Conservation (phyloP, 805 yeast species). For the Ogataea henricii region DNA sequence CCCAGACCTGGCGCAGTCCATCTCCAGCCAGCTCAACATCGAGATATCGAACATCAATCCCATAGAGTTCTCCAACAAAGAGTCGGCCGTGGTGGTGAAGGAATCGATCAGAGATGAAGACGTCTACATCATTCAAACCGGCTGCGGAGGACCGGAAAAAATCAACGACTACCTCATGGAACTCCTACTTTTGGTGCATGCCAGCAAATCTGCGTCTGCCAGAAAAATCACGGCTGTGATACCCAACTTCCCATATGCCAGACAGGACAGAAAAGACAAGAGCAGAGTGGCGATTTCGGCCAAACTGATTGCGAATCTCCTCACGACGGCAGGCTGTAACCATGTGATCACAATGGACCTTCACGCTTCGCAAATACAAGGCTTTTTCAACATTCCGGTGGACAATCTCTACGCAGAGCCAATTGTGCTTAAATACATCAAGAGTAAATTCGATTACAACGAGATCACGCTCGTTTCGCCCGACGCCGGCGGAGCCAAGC, state of each 20-base stretch:
- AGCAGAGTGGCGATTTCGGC: slow-evolving; percentile 97
- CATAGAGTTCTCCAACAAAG: slow-evolving; percentile 82
- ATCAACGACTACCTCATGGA: slow-evolving; percentile 89
- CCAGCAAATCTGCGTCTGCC: slow-evolving; percentile 95
- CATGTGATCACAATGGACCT: slow-evolving; percentile 96
- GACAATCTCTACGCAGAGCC: slow-evolving; percentile 97
- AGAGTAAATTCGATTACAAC: slow-evolving; percentile 55
- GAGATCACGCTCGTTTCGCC: slow-evolving; percentile 87
- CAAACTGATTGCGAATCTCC: slow-evolving; percentile 85
- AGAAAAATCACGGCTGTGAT: slow-evolving; percentile 91
- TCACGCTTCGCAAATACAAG: slow-evolving; percentile 97
- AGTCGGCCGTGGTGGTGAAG: slow-evolving; percentile 84
- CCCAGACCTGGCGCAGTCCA: slow-evolving; percentile 74
- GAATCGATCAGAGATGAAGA: slow-evolving; percentile 92
- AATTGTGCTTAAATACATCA: slow-evolving; percentile 77
- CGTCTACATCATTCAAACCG: slow-evolving; percentile 82
- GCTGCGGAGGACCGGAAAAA: slow-evolving; percentile 73
- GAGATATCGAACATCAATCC: slow-evolving; percentile 76
- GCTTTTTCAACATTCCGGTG: slow-evolving; percentile 92
- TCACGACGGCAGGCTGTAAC: slow-evolving; percentile 92
- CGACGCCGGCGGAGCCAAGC: slow-evolving; percentile 98
- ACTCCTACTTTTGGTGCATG: slow-evolving; percentile 84
- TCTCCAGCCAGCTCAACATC: slow-evolving; percentile 66
- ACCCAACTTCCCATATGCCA: slow-evolving; percentile 95
- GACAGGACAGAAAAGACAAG: slow-evolving; percentile 96